Evolutionary conservation across 75 land plant species (phyloP), one percentile per base, ranked within the genome.

Genomic region (Sequoia sempervirens): DNA sequence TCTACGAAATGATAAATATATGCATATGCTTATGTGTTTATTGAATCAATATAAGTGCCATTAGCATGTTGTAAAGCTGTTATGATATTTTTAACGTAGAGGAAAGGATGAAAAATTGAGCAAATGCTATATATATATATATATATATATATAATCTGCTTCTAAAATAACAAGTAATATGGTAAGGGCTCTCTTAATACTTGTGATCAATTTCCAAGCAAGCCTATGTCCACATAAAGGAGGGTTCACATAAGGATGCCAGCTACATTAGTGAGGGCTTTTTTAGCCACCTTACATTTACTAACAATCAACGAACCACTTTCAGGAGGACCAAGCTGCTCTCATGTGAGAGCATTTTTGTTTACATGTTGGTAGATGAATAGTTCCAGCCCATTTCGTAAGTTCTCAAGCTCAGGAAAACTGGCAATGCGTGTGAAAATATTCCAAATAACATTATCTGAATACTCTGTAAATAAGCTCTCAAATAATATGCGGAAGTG

Each of bases 401-500:
- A 83, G 17, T 76, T 52, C 83, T 94, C 93, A 46, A 92, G 89
- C 86, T 96, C 97, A 13, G 94, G 91, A 18, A 86, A 20, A n/a
- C 86, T 87, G 79, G 99, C 97, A 64, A 95, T 86, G 2, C 97
- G 91, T 1, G 91, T 88, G 83, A 97, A 97, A 3, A 92, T 81
- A 84, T 90, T 91, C 97, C 95, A 93, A 4, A 96, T 86, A 13
- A 84, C 73, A 15, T 87, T 85, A 47, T 93, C 93, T 52, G 90
- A 82, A 56, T 82, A 72, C 45, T 75, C 84, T 43, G 91, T 92
- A 56, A 97, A 90, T 3, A 97, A 72, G 58, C 85, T 74, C 72
- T 97, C 98, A 64, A 97, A 92, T 4, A 96, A 83, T 86, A 94
- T 88, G 15, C 95, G 89, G 78, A 93, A 97, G 86, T 94, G 95